Percentiles rank a stretch among this genome's conserved stretches.
Evolutionary conservation across 2,329 filamentous ascomycete genomes (phyloP).

Genomic region (Penicillium sp.): DNA sequence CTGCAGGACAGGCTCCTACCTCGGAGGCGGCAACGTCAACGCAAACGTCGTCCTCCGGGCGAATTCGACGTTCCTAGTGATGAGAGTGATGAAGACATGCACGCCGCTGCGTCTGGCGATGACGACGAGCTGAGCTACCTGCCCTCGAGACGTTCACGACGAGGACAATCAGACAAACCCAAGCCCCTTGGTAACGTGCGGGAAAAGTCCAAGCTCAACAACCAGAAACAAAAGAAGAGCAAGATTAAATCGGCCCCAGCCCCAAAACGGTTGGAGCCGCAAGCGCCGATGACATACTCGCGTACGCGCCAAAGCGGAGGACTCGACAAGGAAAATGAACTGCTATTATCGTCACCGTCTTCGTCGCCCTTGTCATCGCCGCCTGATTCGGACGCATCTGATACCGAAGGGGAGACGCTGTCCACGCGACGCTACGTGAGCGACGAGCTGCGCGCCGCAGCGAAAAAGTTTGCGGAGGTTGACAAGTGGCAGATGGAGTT

Average conservation of each 20-base stretch:
- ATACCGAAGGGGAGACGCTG: conserved; percentile 20
- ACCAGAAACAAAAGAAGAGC: conserved; percentile 14
- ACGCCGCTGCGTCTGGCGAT: conserved; percentile 25
- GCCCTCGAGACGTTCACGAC: conserved; percentile 20
- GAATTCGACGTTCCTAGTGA: conserved; percentile 26
- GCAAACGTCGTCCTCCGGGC: conserved; percentile 14
- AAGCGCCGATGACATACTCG: conserved; percentile 11
- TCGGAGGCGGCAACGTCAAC: conserved; percentile 30
- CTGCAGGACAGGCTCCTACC: conserved; percentile 39
- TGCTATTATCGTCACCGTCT: conserved; percentile 27
- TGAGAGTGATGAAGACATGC: conserved; percentile 27
- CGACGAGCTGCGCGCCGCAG: conserved; percentile 37
- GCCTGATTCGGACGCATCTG: conserved; percentile 30
- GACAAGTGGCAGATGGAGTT: conserved; percentile 46
- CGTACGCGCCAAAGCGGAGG: conserved; percentile 12
- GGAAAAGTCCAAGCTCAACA: conserved; percentile 13
- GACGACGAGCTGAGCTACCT: conserved; percentile 39
- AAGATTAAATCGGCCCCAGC: conserved; percentile 11
- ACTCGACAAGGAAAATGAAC: conserved; percentile 34
- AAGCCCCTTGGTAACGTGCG: conserved; percentile 21
- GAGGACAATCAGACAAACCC: conserved; percentile 18
- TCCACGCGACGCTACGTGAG: conserved; percentile 27
- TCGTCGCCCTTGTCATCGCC: conserved; percentile 38
- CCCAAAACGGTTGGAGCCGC: conserved; percentile 2
- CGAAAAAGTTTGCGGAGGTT: conserved; percentile 42